Conservation (phyloP, 306 rosid genomes). For the Cucurbita ficifolia region DNA sequence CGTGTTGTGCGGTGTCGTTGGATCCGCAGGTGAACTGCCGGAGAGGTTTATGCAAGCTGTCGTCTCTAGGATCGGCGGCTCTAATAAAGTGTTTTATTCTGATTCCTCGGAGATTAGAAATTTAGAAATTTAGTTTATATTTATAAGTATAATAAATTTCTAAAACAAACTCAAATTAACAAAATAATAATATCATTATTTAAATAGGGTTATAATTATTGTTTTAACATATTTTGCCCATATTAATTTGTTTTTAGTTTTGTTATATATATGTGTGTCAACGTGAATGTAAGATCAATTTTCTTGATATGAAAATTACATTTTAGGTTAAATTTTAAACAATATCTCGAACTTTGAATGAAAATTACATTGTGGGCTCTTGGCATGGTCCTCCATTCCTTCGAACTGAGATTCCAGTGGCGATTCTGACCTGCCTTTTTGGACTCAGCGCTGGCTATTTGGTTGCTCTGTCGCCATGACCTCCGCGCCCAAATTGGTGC, state of each 20-base stretch:
- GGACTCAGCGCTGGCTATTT: conserved; percentile 58
- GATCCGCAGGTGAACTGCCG: conserved; percentile 78
- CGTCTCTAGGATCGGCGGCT: conserved; percentile 60
- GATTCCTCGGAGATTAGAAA: not conserved
- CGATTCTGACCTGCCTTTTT: conserved; percentile 45
- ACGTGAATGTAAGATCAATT: no score
- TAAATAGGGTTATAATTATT: no score
- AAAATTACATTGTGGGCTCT: conserved; percentile 23
- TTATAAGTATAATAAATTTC: no score
- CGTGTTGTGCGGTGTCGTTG: conserved; percentile 38
- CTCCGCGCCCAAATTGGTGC: conserved; percentile 53
- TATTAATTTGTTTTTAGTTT: no score
- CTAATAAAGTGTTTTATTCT: conserved; percentile 20
- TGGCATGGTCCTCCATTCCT: conserved; percentile 68
- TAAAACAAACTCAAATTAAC: no score
- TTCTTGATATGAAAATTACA: no score
- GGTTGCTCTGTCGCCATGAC: conserved; percentile 65
- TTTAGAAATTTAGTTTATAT: no score
- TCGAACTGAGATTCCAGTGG: conserved; percentile 58
- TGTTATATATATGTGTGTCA: no score
- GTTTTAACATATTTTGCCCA: no score
- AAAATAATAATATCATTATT: no score
- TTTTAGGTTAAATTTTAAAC: no score
- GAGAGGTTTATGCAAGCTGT: conserved; percentile 70
- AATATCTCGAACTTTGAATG: no score